A percentile compares a stretch with the other conserved stretches of the same genome.
Evolutionary conservation across 176 grass and related monocot genomes (phyloP).

Genomic region (Musa troglodytarum): DNA sequence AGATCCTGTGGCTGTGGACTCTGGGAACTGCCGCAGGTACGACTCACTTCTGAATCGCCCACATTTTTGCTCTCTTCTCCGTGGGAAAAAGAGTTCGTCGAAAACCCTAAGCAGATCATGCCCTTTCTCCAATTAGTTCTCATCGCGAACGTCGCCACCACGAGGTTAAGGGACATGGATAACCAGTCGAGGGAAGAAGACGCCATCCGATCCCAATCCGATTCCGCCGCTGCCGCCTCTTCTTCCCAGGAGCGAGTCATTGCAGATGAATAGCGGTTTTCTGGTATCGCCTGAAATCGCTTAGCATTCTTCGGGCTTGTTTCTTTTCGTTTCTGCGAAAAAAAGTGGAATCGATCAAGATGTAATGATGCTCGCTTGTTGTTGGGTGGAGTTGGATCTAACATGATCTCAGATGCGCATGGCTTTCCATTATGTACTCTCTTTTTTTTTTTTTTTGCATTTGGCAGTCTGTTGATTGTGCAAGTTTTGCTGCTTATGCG

Average conservation of each 20-base stretch:
- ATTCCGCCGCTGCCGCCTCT: not conserved
- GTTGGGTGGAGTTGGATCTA: not conserved
- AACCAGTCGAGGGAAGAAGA: slow-evolving; percentile 46
- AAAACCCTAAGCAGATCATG: slow-evolving; percentile 4
- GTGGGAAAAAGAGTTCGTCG: not conserved
- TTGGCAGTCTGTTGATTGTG: not conserved
- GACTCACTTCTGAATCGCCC: not conserved
- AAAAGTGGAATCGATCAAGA: not conserved
- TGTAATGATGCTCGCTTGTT: not conserved
- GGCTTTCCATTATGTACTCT: not conserved
- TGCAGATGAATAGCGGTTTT: slow-evolving; percentile 34
- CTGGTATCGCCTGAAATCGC: slow-evolving; percentile 8
- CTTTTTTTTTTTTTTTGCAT: not conserved
- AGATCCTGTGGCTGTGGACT: slow-evolving; percentile 95
- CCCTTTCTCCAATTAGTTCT: slow-evolving; percentile 33
- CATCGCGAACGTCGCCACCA: slow-evolving; percentile 44
- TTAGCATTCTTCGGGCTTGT: not conserved
- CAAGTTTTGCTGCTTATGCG: not conserved
- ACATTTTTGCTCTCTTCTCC: not conserved
- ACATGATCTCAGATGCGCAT: not conserved
- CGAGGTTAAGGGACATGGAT: slow-evolving; percentile 61
- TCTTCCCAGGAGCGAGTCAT: slow-evolving; percentile 35
- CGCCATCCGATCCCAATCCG: slow-evolving; percentile 13
- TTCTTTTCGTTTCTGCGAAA: not conserved
- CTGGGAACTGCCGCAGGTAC: slow-evolving; percentile 68